A percentile compares a stretch with the other conserved stretches of the same genome.
phyloP scores from a whole-genome alignment of 139 green algal species.

The Mesotaenium endlicherianum region DNA sequence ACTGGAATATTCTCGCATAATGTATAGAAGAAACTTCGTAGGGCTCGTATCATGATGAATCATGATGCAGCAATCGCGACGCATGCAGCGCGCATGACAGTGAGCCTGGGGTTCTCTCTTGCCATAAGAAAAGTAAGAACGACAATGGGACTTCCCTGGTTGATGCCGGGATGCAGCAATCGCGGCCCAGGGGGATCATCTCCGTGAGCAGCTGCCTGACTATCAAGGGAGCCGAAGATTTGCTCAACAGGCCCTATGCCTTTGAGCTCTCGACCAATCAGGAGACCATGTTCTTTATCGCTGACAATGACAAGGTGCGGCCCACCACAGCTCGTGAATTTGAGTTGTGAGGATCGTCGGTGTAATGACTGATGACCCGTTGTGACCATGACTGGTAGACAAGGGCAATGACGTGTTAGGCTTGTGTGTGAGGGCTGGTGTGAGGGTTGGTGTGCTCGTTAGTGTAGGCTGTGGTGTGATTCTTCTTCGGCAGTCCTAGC shows the following conservation, averaged over 20 bases:
- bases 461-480: too few species aligned
- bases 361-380: too few species aligned
- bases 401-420: too few species aligned
- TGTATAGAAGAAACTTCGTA: not conserved
- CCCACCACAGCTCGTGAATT: too few species aligned
- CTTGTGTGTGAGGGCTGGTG: too few species aligned
- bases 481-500: too few species aligned
- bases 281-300: constrained; percentile 88
- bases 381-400: too few species aligned
- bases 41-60: not conserved
- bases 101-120: not conserved
- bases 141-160: not conserved
- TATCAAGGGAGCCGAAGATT: constrained; percentile 95
- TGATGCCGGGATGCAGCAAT: constrained; percentile 47
- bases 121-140: too few species aligned
- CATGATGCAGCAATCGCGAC: not conserved
- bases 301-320: constrained; percentile 77
- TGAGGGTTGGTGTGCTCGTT: too few species aligned
- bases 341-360: too few species aligned
- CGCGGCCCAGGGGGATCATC: constrained; percentile 86
- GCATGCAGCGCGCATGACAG: not conserved
- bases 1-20: not conserved
- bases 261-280: constrained; percentile 93
- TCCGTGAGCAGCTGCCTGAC: constrained; percentile 89
- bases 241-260: constrained; percentile 87